Base-by-base conservation (phyloP, 2,329 filamentous ascomycete genomes). In the Coniochaeta prunicola region DNA sequence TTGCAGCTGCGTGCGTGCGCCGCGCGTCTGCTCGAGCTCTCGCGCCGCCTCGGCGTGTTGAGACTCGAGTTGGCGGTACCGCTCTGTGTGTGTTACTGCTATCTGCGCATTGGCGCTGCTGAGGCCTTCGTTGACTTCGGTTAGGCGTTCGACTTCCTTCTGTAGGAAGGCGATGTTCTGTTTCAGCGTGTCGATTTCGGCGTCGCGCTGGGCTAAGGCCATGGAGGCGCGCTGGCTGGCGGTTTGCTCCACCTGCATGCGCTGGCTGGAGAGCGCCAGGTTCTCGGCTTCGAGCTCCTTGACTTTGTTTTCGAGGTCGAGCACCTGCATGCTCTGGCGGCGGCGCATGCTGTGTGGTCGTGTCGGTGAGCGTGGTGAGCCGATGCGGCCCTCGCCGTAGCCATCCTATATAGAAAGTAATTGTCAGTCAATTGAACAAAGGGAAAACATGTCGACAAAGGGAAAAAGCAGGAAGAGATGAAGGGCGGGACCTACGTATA, bases 271-370 rank as follows among this genome's bases (percentile, higher is more conserved):
- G 30, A 99, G 85, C 62, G 85, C 77, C 59, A 88, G 86, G 70
- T 97, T 97, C 72, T 99, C 93, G 24, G 88, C 86, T 42, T 89
- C 79, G 64, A 99, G 80, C 73, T 93, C 88, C 66, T 97, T 91
- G 67, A 99, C 83, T 68, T 84, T 86, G 61, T 84, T 81, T 78
- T 97, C 92, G 70, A 99, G 86, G 68, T 99, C 93, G 61, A 97
- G 86, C 58, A 93, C 86, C 76, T 97, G 93, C 87, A 97, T 93
- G 81, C 93, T 97, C 76, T 96, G 94, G 70, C 93, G 90, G 71
- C 93, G 92, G 67, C 93, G 92, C 84, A 99, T 90, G 79, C 92
- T 97, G 70, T 92, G 91, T 67, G 94, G 92, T 74, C 93, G 87
- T 66, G 91, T 96, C 58, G 94, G 94, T 68, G 94, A 97, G 69